Conservation (phyloP, 176 grass and related monocot species). For the Saccharum spontaneum region DNA sequence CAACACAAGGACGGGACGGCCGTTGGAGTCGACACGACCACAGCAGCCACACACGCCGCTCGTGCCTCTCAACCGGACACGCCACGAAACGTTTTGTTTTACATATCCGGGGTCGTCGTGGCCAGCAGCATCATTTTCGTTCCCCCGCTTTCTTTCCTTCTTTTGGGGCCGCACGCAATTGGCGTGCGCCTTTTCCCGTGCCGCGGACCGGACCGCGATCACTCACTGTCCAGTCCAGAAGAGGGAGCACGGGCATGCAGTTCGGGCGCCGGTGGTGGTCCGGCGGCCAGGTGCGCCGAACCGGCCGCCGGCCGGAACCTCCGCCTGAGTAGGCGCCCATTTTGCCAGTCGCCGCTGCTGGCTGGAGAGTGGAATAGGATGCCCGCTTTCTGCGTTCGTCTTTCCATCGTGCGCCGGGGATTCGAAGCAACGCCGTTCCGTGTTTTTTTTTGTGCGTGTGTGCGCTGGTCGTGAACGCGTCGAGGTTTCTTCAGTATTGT, state of each 20-base stretch:
- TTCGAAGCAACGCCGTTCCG: not conserved
- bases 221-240: no score
- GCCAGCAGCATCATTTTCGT: conserved; percentile 24
- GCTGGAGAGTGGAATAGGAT: not conserved
- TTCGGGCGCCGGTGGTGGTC: not conserved
- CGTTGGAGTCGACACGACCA: not conserved
- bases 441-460: not conserved
- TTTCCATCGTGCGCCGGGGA: conserved; percentile 25
- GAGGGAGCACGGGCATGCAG: no score
- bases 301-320: not conserved
- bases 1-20: no score
- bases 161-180: conserved; percentile 8
- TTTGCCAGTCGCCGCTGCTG: not conserved
- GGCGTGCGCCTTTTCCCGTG: not conserved
- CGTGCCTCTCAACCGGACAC: not conserved
- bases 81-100: no score
- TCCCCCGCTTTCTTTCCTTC: not conserved
- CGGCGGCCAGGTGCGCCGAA: not conserved
- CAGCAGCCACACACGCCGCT: not conserved
- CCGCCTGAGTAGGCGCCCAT: not conserved
- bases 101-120: not conserved
- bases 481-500: no score
- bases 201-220: not conserved
- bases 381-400: not conserved
- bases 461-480: not conserved